Evolutionary conservation across 805 yeast genomes (phyloP).

Genomic region (Kuraishia hungarica): DNA sequence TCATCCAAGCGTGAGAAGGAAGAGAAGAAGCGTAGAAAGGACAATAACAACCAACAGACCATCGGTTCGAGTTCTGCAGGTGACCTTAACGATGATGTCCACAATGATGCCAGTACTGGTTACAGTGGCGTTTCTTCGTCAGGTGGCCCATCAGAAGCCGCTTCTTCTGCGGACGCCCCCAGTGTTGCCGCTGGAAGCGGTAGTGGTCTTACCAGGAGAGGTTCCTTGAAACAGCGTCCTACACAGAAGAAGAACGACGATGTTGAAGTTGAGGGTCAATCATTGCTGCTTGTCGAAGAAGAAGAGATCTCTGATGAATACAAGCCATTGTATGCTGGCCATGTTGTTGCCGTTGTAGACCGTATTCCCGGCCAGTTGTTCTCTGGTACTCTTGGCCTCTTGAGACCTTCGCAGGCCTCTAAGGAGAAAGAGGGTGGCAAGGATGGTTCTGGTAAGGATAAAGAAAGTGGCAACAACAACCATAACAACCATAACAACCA

Average conservation of each 20-base stretch:
- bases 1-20: constrained; percentile 92
- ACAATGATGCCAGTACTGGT: constrained; percentile 69
- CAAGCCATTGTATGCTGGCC: constrained; percentile 95
- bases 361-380: constrained; percentile 95
- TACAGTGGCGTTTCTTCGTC: constrained; percentile 12
- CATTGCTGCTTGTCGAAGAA: constrained; percentile 83
- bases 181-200: constrained; percentile 10
- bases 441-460: constrained; percentile 22
- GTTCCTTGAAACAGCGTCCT: constrained; percentile 90
- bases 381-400: constrained; percentile 86
- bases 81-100: constrained; percentile 55
- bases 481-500: constrained; percentile 19
- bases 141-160: constrained; percentile 18
- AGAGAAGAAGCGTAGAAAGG: constrained; percentile 90
- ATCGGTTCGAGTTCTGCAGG: not conserved
- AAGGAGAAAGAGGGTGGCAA: constrained; percentile 57
- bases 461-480: constrained; percentile 25
- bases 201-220: constrained; percentile 55
- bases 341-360: constrained; percentile 95
- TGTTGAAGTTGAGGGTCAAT: constrained; percentile 97
- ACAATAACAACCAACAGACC: constrained; percentile 26
- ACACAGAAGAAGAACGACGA: constrained; percentile 97
- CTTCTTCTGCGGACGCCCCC: constrained; percentile 19
- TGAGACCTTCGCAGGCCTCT: constrained; percentile 92
- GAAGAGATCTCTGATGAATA: constrained; percentile 90